Evolutionary conservation across 2,329 filamentous ascomycete species (phyloP).

Genomic region (Trichocomaceae sp.): DNA sequence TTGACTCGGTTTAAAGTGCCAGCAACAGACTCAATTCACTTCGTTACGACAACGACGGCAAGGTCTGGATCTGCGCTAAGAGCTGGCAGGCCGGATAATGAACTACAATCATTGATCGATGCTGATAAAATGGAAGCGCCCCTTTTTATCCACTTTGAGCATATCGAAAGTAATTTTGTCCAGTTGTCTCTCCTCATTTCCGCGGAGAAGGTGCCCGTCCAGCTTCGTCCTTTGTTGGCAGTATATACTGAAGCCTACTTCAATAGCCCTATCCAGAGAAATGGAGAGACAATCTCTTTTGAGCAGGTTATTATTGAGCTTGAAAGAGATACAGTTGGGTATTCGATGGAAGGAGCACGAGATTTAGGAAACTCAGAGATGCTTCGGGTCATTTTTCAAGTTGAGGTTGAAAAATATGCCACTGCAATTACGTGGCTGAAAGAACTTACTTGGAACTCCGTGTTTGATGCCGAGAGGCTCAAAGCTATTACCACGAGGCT

Average conservation of each 20-base stretch:
- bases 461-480: conserved; percentile 70
- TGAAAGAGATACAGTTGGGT: conserved; percentile 84
- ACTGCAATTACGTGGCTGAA: conserved; percentile 76
- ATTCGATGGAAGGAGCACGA: conserved; percentile 62
- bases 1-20: conserved; percentile 78
- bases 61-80: conserved; percentile 70
- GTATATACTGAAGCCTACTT: conserved; percentile 92
- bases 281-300: conserved; percentile 73
- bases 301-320: conserved; percentile 88
- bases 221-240: conserved; percentile 74
- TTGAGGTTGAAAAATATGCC: conserved; percentile 81
- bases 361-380: conserved; percentile 73
- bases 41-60: conserved; percentile 81
- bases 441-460: conserved; percentile 77
- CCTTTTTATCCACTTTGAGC: conserved; percentile 93
- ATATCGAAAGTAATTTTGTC: conserved; percentile 88
- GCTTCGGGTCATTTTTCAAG: conserved; percentile 71
- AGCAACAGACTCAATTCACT: conserved; percentile 83
- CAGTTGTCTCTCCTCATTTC: conserved; percentile 75
- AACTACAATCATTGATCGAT: conserved; percentile 71
- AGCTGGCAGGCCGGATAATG: conserved; percentile 60
- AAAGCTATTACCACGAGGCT: conserved; percentile 66
- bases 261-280: conserved; percentile 73
- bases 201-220: conserved; percentile 68
- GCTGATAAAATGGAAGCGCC: conserved; percentile 57